Conservation (phyloP, 441 rosid species). For the Hura crepitans region DNA sequence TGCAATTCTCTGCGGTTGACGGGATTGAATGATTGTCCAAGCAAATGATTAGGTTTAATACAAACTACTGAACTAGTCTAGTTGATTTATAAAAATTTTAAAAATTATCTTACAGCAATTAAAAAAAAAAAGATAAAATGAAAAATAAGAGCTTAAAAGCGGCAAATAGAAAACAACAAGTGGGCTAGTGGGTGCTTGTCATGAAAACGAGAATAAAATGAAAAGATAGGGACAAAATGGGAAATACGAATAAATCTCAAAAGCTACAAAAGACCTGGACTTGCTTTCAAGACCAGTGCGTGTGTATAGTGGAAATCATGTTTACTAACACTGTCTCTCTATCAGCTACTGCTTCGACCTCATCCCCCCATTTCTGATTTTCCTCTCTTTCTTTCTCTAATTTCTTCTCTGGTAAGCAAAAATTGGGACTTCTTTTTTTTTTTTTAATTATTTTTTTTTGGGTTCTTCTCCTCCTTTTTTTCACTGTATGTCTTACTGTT, state of each 20-base stretch:
- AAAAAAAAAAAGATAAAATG: no score
- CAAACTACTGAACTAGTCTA: no score
- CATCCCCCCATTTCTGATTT: not conserved
- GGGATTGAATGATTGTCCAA: no score
- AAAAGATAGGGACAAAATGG: conserved; percentile 26
- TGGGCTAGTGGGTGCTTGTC: no score
- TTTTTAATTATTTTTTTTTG: no score
- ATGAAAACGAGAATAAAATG: not conserved
- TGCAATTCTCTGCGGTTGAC: no score
- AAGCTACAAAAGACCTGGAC: conserved; percentile 33
- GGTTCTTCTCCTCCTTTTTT: not conserved
- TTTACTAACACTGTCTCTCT: conserved; percentile 39
- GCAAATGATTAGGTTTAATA: no score
- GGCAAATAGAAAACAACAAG: no score
- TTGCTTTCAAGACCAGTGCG: conserved; percentile 29
- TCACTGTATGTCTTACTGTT: not conserved
- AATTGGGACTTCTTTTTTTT: not conserved
- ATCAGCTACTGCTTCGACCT: conserved; percentile 32
- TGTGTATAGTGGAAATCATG: conserved; percentile 42
- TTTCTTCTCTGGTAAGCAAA: conserved; percentile 34
- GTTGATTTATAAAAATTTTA: no score
- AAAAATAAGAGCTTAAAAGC: no score
- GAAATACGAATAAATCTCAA: conserved; percentile 20
- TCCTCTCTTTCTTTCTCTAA: conserved; percentile 6
- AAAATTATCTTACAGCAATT: no score